A percentile compares a stretch with the other conserved stretches of the same genome.
phyloP scores from a whole-genome alignment of 164 flowering plant species.

The Dillenia turbinata region DNA sequence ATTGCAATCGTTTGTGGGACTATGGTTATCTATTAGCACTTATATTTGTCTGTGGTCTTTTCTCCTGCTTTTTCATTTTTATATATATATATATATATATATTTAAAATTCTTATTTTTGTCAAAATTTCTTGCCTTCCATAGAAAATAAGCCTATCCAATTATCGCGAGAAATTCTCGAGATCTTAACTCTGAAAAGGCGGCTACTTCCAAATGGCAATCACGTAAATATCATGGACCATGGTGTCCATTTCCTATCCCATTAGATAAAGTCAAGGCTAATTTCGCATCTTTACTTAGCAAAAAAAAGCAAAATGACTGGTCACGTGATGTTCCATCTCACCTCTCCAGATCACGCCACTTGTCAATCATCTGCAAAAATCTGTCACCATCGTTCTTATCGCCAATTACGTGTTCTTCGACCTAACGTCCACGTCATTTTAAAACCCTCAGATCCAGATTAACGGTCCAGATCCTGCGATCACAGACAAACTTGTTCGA shows the following conservation, averaged over 20 bases:
- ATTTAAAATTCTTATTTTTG: no score
- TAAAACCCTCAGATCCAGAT: slow-evolving; percentile 6
- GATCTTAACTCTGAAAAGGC: not conserved
- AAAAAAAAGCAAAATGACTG: not conserved
- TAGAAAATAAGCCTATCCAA: no score
- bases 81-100: no score
- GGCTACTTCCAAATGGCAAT: not conserved
- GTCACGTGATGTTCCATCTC: slow-evolving; percentile 12
- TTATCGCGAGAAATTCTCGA: not conserved
- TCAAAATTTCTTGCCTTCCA: no score
- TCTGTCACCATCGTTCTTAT: no score
- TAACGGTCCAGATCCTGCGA: slow-evolving; percentile 24
- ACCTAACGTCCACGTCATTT: not conserved
- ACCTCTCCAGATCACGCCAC: not conserved
- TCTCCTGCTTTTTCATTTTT: no score
- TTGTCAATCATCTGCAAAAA: no score
- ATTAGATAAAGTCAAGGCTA: not conserved
- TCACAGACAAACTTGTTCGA: slow-evolving; percentile 23
- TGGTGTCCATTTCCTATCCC: not conserved
- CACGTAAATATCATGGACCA: not conserved
- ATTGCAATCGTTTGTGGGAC: no score
- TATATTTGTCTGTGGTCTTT: no score
- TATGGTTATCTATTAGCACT: no score
- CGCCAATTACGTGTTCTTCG: no score
- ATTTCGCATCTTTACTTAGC: not conserved